Evolutionary conservation across 177 flowering plant genomes (phyloP).

Genomic region (Telopea speciosissima): DNA sequence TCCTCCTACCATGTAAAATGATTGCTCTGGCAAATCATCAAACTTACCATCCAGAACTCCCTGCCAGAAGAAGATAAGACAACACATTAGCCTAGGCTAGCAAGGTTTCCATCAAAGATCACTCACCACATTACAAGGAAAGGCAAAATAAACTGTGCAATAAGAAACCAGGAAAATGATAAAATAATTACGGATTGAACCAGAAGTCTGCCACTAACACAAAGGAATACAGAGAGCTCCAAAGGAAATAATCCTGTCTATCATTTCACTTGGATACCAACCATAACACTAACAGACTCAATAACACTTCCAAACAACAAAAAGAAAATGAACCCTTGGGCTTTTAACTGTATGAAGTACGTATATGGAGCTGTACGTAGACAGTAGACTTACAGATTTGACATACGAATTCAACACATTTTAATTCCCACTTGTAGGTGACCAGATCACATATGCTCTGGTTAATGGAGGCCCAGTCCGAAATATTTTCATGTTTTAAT

Average conservation of each 20-base stretch:
- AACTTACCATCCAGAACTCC: constrained; percentile 94
- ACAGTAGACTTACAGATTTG: too few species aligned
- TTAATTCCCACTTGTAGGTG: too few species aligned
- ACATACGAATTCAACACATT: too few species aligned
- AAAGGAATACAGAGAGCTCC: not conserved
- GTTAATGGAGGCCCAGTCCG: too few species aligned
- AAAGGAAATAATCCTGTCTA: not conserved
- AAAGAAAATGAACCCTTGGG: too few species aligned
- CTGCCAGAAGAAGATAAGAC: constrained; percentile 29
- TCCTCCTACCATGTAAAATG: constrained; percentile 99
- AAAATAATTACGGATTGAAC: not conserved
- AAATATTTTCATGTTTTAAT: too few species aligned
- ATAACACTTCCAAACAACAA: too few species aligned
- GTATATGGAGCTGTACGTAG: too few species aligned
- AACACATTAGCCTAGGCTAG: not conserved
- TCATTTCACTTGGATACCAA: too few species aligned
- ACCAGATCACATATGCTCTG: too few species aligned
- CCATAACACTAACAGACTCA: too few species aligned
- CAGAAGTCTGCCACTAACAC: not conserved
- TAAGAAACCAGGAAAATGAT: not conserved
- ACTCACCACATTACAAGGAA: not conserved
- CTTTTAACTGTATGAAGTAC: too few species aligned
- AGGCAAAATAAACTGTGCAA: not conserved
- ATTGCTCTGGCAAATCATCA: constrained; percentile 89
- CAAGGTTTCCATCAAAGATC: not conserved